Evolutionary conservation across 495 filamentous ascomycete species (phyloP).

Genomic region (Lasiosphaeria miniovina): DNA sequence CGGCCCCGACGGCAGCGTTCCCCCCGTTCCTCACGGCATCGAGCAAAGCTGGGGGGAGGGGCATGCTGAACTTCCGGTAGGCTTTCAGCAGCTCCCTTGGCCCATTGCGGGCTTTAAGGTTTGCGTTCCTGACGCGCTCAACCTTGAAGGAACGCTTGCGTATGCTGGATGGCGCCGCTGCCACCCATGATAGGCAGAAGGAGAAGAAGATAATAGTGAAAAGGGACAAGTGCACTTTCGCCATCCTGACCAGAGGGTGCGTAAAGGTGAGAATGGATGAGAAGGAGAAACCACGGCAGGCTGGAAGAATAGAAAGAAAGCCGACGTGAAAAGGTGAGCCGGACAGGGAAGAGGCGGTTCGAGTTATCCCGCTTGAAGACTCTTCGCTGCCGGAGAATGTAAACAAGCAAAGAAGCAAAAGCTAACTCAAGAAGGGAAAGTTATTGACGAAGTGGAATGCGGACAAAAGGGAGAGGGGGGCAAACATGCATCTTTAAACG

Average conservation of each 20-base stretch:
- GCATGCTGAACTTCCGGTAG: constrained; percentile 62
- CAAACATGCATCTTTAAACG: not conserved
- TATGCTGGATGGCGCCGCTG: constrained; percentile 37
- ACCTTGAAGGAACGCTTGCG: constrained; percentile 58
- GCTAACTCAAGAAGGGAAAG: too few relatives aligned
- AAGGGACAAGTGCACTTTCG: constrained; percentile 35
- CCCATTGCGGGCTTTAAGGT: constrained; percentile 50
- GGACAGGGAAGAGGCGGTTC: constrained; percentile 20
- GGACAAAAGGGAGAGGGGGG: constrained; percentile 14
- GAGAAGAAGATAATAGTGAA: constrained; percentile 34
- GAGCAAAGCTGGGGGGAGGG: constrained; percentile 39
- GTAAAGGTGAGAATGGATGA: constrained; percentile 19
- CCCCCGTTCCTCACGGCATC: constrained; percentile 31
- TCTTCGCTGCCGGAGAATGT: too few relatives aligned
- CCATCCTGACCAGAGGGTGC: not conserved
- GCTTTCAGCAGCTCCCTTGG: constrained; percentile 58
- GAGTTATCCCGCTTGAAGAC: too few relatives aligned
- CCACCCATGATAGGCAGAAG: constrained; percentile 38
- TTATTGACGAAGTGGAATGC: too few relatives aligned
- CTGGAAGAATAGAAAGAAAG: constrained; percentile 12
- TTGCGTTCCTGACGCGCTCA: constrained; percentile 52
- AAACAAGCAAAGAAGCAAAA: too few relatives aligned
- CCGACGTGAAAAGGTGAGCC: constrained; percentile 11
- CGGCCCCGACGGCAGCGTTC: not conserved
- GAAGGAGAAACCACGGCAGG: constrained; percentile 25